Evolutionary conservation across 495 filamentous ascomycete genomes (phyloP).

Genomic region (Penicillium turbatum): DNA sequence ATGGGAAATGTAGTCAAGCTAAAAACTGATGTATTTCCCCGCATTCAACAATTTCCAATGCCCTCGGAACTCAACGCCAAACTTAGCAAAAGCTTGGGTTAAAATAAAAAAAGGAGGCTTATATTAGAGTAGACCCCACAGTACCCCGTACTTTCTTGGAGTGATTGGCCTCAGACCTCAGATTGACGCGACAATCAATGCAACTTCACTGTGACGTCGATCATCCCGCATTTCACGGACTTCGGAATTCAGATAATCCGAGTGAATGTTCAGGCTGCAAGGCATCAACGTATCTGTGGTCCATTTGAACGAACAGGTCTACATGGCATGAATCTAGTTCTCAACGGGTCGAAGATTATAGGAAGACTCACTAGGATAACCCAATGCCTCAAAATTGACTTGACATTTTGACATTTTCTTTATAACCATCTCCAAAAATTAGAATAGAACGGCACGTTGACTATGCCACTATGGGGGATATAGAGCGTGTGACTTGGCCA

Average conservation of each 20-base stretch:
- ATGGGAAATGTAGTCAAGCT: not conserved
- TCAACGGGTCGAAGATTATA: too few species aligned
- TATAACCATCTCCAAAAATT: too few species aligned
- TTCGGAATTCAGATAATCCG: slow-evolving; percentile 19
- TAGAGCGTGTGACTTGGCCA: not conserved
- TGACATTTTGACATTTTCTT: too few species aligned
- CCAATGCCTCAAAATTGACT: too few species aligned
- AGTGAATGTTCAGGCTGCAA: slow-evolving; percentile 13
- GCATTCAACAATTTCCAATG: not conserved
- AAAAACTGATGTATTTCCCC: slow-evolving; percentile 13
- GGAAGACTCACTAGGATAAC: too few species aligned
- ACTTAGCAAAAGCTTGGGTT: not conserved
- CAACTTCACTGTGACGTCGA: slow-evolving; percentile 27
- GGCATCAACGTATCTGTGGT: slow-evolving; percentile 1
- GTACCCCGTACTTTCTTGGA: not conserved
- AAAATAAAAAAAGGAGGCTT: not conserved
- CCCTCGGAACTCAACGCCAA: not conserved
- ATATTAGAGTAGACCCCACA: not conserved
- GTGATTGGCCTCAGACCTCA: not conserved
- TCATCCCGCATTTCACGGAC: slow-evolving; percentile 26
- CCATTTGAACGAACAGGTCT: too few species aligned
- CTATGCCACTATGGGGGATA: too few species aligned
- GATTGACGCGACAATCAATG: slow-evolving; percentile 3
- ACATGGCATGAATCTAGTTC: too few species aligned
- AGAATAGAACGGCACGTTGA: too few species aligned